A percentile compares a stretch with the other conserved stretches of the same genome.
phyloP scores from a whole-genome alignment of 306 rosid species.

The Begonia peltatifolia region DNA sequence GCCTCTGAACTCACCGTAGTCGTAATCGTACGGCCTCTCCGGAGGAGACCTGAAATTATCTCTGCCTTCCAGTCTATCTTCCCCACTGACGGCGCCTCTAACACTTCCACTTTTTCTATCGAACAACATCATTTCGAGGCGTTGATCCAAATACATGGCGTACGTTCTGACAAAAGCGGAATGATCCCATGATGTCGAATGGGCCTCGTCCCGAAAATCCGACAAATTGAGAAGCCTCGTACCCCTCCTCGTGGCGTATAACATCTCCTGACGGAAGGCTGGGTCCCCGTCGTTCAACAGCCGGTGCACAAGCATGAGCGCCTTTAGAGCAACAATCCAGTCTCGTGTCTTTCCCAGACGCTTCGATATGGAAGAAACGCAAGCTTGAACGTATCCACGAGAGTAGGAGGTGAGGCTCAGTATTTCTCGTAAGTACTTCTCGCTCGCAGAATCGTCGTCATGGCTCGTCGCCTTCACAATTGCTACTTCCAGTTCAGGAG shows the following conservation, averaged over 20 bases:
- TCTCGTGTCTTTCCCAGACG: constrained; percentile 87
- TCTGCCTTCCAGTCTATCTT: constrained; percentile 40
- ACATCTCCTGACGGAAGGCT: constrained; percentile 69
- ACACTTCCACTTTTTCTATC: constrained; percentile 32
- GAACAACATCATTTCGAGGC: constrained; percentile 62
- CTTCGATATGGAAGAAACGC: constrained; percentile 67
- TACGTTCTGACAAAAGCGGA: constrained; percentile 82
- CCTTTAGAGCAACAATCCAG: constrained; percentile 94
- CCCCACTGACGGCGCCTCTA: constrained; percentile 14
- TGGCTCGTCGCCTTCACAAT: constrained; percentile 90
- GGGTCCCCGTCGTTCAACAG: constrained; percentile 71
- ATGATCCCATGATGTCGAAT: constrained; percentile 94
- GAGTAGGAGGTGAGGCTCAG: constrained; percentile 57
- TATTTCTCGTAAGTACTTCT: constrained; percentile 74
- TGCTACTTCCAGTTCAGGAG: constrained; percentile 95
- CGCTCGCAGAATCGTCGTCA: constrained; percentile 85
- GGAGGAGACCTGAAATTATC: constrained; percentile 73
- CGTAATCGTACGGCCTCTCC: constrained; percentile 46
- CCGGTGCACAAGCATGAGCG: constrained; percentile 60
- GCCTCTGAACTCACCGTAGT: constrained; percentile 42
- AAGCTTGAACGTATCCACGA: constrained; percentile 67
- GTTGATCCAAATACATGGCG: constrained; percentile 82
- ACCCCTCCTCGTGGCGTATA: constrained; percentile 81
- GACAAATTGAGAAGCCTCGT: constrained; percentile 78
- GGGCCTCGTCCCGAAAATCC: constrained; percentile 91